A percentile compares a stretch with the other conserved stretches of the same genome.
Evolutionary conservation across 1,284 basidiomycete genomes (phyloP).

Genomic region (Somion occarium): DNA sequence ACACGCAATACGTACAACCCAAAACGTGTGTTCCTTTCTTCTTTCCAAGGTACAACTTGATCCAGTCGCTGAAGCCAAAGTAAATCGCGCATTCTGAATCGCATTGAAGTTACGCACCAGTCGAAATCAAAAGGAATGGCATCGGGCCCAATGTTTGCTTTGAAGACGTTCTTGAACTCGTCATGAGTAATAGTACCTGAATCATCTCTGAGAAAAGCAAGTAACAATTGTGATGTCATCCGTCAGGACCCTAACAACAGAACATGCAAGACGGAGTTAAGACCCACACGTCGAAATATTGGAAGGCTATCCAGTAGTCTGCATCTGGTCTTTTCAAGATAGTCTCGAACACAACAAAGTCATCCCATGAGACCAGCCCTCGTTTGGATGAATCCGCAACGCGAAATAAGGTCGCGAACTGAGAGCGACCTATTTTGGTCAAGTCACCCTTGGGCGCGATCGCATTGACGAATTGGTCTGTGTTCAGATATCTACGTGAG

Average conservation of each 20-base stretch:
- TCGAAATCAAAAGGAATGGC: conserved; percentile 94
- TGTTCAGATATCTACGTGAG: conserved; percentile 65
- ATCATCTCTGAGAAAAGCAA: conserved; percentile 55
- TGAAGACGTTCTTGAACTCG: conserved; percentile 90
- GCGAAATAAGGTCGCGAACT: conserved; percentile 86
- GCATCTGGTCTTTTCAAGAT: conserved; percentile 87
- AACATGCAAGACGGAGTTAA: background rate
- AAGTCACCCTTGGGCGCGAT: conserved; percentile 85
- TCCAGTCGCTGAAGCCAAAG: conserved; percentile 69
- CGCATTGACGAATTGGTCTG: conserved; percentile 86
- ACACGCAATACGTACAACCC: conserved; percentile 62
- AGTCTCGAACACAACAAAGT: conserved; percentile 92
- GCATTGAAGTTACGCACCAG: conserved; percentile 44
- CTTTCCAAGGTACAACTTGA: conserved; percentile 90
- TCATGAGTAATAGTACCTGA: conserved; percentile 88
- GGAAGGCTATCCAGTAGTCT: conserved; percentile 95
- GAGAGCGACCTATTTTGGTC: conserved; percentile 77
- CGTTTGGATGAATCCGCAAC: conserved; percentile 81
- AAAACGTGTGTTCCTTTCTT: conserved; percentile 86
- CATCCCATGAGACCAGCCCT: conserved; percentile 87
- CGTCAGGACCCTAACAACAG: background rate
- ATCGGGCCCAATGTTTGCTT: conserved; percentile 72
- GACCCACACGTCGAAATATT: conserved; percentile 89
- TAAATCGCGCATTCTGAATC: conserved; percentile 2
- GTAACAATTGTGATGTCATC: background rate